Percentiles rank a stretch among this genome's conserved stretches.
phyloP scores from a whole-genome alignment of 1,139 yeast species.

The Debaryomycetaceae sp. region DNA sequence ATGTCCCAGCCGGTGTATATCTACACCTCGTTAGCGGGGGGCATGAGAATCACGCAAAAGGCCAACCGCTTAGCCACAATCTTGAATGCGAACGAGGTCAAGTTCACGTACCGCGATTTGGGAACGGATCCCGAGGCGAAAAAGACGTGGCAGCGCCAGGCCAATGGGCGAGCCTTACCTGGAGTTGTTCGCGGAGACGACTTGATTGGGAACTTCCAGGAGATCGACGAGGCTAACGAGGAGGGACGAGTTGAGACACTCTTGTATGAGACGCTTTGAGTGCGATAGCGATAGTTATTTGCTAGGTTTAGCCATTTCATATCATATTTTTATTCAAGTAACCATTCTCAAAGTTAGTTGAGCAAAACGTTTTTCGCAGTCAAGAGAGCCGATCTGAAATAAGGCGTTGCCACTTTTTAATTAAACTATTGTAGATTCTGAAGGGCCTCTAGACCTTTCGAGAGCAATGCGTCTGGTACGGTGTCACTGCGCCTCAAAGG shows the following conservation, averaged over 20 bases:
- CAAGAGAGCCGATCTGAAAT: too few species aligned
- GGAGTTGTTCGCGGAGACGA: conserved; percentile 93
- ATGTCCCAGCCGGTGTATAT: conserved; percentile 56
- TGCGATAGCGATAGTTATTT: not conserved
- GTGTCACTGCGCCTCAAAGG: too few species aligned
- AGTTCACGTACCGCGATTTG: conserved; percentile 62
- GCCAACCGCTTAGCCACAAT: conserved; percentile 73
- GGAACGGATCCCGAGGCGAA: conserved; percentile 86
- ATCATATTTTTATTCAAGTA: too few species aligned
- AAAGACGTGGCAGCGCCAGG: conserved; percentile 72
- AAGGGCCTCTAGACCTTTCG: too few species aligned
- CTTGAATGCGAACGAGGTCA: conserved; percentile 61
- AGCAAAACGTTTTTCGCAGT: too few species aligned
- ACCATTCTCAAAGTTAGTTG: too few species aligned
- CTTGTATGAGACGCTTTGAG: conserved; percentile 38
- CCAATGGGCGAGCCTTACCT: conserved; percentile 69
- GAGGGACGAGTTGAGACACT: conserved; percentile 58
- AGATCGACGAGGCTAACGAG: conserved; percentile 75
- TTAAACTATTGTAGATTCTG: too few species aligned
- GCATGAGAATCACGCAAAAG: conserved; percentile 72
- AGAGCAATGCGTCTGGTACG: too few species aligned
- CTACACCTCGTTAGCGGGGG: conserved; percentile 84
- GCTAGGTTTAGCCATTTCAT: too few species aligned
- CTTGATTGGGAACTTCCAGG: conserved; percentile 73
- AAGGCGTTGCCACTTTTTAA: too few species aligned